These are phyloP conservation scores for Pyrenochaeta sp. DNA, from an alignment of 2,329 filamentous ascomycete genomes.

Conservation along the genomic window DNA sequence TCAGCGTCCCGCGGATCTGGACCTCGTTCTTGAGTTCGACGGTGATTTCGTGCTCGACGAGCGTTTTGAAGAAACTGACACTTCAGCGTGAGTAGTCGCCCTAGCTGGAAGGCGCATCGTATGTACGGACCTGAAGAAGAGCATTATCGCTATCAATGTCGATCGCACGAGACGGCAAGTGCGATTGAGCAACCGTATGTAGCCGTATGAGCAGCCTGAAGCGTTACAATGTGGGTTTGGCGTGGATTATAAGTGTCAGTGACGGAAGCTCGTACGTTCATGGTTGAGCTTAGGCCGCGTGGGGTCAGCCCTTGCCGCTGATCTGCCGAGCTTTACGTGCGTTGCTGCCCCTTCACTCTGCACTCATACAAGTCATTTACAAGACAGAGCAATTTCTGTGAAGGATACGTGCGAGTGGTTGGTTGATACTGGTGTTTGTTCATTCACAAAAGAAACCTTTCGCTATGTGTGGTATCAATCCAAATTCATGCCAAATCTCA, in stretches of 20 bases:
- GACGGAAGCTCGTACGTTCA: constrained; percentile 10
- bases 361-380: neutral
- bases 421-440: constrained; percentile 26
- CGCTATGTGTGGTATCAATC: constrained; percentile 42
- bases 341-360: neutral
- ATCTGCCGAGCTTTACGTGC: constrained; percentile 28
- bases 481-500: constrained; percentile 14
- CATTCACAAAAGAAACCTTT: constrained; percentile 35
- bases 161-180: constrained; percentile 12
- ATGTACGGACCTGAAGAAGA: constrained; percentile 60
- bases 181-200: neutral
- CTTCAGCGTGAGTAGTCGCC: constrained; percentile 2
- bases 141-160: constrained; percentile 47
- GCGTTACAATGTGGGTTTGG: neutral
- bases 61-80: constrained; percentile 90
- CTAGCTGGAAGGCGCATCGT: neutral
- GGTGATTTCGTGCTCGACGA: constrained; percentile 96
- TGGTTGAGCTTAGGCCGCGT: constrained; percentile 29
- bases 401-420: neutral
- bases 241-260: constrained; percentile 1
- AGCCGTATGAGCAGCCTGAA: neutral
- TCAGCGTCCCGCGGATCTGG: constrained; percentile 91
- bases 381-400: neutral
- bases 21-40: constrained; percentile 99
- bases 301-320: constrained; percentile 26